Evolutionary conservation across 345 rosid genomes (phyloP), one percentile per base, ranked within the genome.

Genomic region (Ceriops zippeliana): DNA sequence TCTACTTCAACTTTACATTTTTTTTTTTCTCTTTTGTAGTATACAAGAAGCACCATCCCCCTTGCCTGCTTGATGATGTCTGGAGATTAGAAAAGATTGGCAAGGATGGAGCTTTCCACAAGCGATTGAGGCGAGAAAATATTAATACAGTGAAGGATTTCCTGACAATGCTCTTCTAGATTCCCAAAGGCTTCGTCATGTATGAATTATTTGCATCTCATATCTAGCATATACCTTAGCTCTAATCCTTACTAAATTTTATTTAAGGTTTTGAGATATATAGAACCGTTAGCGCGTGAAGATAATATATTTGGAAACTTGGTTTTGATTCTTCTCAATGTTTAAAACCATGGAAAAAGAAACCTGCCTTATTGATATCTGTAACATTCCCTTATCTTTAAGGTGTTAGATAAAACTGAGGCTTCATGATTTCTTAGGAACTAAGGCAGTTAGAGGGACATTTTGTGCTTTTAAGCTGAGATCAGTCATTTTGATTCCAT

Each of bases 21-120:
- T 52, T 78, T 70, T n/a, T 38, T 42, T 42, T 9, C 47, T 9
- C 47, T 38, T 81, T 5, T 82, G 85, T 82, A 95, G 99, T 95
- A 69, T 95, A 95, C 73, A 95, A 77, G 85, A 95, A 95, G 83
- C 96, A 95, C 78, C 93, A 95, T 68, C 99, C 97, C 30, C 99
- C 97, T 66, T 77, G 87, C 78, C 83, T 88, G 37, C 73, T 74
- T 6, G 97, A 95, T 74, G 99, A 95, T 66, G 96, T 95, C 3
- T 91, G 97, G 97, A 91, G 99, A 80, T 83, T 95, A 77, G 99
- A 95, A 75, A 95, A 95, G 85, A 95, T 90, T 62, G 99, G 97
- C 58, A 95, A 95, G 84, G 97, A 91, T 70, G 99, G 99, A 67
- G 99, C 99, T 71, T 95, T 95, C 82, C 97, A 91, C 74, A 95